Conservation (phyloP, 176 grass and related monocot species). For the Ensete glaucum region DNA sequence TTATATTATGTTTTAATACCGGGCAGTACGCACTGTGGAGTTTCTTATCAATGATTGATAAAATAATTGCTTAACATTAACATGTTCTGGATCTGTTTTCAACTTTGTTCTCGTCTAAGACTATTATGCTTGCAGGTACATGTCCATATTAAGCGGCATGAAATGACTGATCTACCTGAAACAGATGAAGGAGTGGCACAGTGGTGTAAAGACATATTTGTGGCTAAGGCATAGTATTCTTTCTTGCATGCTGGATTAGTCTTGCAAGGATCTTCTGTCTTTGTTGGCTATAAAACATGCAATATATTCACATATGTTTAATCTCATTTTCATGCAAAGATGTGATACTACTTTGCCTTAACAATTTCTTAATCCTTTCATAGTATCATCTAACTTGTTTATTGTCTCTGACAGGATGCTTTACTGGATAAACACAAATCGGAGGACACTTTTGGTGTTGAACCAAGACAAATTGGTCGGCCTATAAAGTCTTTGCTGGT, state of each 20-base stretch:
- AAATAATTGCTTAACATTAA: background rate
- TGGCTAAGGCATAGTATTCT: slow-evolving; percentile 54
- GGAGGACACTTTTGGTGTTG: slow-evolving; percentile 64
- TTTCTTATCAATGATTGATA: background rate
- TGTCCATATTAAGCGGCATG: slow-evolving; percentile 81
- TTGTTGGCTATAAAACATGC: background rate
- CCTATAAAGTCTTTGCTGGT: slow-evolving; percentile 89
- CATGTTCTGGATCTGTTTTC: background rate
- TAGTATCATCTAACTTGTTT: background rate
- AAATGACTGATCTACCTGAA: slow-evolving; percentile 77
- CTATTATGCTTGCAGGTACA: slow-evolving; percentile 44
- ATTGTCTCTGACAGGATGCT: slow-evolving; percentile 40
- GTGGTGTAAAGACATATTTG: slow-evolving; percentile 91
- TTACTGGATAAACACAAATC: slow-evolving; percentile 86
- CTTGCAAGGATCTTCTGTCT: background rate
- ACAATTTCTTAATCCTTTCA: background rate
- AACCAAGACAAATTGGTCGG: slow-evolving; percentile 59
- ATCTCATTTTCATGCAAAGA: background rate
- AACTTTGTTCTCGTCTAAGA: background rate
- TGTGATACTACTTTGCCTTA: background rate
- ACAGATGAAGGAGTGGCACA: slow-evolving; percentile 72
- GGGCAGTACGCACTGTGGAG: too few relatives aligned
- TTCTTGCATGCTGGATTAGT: background rate
- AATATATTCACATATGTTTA: background rate
- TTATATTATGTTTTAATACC: too few relatives aligned